phyloP scores from a whole-genome alignment of 768 basidiomycete species.

The Boletus sp. region DNA sequence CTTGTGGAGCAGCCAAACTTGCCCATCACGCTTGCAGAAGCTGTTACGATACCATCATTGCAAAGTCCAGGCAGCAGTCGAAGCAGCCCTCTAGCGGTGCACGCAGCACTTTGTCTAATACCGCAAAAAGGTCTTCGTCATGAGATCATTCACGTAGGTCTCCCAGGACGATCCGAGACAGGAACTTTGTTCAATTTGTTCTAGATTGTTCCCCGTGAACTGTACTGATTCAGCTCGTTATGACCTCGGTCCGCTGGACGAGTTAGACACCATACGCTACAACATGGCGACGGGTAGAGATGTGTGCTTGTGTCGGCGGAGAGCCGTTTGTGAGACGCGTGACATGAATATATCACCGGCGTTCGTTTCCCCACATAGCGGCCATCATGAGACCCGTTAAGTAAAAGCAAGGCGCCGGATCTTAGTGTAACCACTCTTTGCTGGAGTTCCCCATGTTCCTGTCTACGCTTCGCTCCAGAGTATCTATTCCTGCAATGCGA shows the following conservation, averaged over 20 bases:
- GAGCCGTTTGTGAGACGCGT: neutral
- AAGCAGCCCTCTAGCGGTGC: constrained; percentile 7
- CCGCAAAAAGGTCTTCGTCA: neutral
- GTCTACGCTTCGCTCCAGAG: constrained; percentile 12
- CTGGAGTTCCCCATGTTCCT: constrained; percentile 18
- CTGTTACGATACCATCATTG: constrained; percentile 54
- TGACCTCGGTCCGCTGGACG: neutral
- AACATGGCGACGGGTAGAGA: neutral
- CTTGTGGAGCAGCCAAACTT: constrained; percentile 84
- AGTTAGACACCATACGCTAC: neutral
- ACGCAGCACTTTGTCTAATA: neutral
- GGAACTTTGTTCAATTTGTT: neutral
- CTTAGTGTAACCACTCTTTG: neutral
- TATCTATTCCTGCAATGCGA: constrained; percentile 16
- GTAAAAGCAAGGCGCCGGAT: constrained; percentile 1
- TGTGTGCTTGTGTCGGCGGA: neutral
- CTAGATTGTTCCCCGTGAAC: neutral
- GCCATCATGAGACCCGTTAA: neutral
- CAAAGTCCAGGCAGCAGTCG: constrained; percentile 21
- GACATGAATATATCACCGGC: neutral
- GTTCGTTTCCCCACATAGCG: neutral
- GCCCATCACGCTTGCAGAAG: constrained; percentile 83
- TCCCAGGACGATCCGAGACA: neutral
- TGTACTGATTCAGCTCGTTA: too few relatives aligned
- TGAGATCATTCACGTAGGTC: neutral